Percentiles rank a stretch among this genome's conserved stretches.
These are phyloP conservation scores for Epichloe hybrida DNA, from an alignment of 2,329 filamentous ascomycete genomes.

Conservation along the genomic window DNA sequence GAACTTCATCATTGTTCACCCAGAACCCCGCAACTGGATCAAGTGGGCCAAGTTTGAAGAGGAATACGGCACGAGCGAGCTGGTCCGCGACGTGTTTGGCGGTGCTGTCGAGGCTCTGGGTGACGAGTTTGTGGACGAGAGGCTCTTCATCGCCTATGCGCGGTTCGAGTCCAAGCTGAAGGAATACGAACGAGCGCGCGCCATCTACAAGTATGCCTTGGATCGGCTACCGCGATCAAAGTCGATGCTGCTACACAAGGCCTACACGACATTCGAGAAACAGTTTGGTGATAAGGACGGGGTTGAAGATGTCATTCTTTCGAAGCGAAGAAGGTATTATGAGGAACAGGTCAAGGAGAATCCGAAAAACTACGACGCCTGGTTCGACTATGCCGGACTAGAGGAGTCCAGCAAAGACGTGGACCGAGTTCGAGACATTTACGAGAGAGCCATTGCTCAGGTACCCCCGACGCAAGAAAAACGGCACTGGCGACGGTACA, in stretches of 20 bases:
- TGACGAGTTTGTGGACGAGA: conserved; percentile 93
- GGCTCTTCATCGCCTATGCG: conserved; percentile 90
- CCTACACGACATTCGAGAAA: conserved; percentile 96
- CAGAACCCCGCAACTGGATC: conserved; percentile 93
- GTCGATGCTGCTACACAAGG: conserved; percentile 74
- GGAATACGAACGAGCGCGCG: conserved; percentile 83
- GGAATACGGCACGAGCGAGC: conserved; percentile 80
- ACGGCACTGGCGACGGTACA: conserved; percentile 91
- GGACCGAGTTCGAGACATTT: conserved; percentile 79
- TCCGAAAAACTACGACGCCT: conserved; percentile 89
- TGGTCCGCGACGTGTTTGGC: conserved; percentile 86
- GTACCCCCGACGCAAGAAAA: conserved; percentile 93
- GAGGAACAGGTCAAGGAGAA: conserved; percentile 91
- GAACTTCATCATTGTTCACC: conserved; percentile 82
- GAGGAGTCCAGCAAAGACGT: conserved; percentile 76
- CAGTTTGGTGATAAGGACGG: conserved; percentile 90
- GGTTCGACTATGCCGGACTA: conserved; percentile 88
- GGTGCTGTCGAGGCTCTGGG: conserved; percentile 77
- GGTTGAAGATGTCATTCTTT: conserved; percentile 90
- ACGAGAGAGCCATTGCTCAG: conserved; percentile 90
- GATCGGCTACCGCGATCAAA: conserved; percentile 83
- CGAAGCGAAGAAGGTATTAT: conserved; percentile 83
- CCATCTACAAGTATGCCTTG: conserved; percentile 93
- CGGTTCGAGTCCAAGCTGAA: conserved; percentile 89
- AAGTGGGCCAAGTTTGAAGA: conserved; percentile 98